Base-by-base conservation (phyloP, 768 basidiomycete species). In the Termitomyces titanicus region DNA sequence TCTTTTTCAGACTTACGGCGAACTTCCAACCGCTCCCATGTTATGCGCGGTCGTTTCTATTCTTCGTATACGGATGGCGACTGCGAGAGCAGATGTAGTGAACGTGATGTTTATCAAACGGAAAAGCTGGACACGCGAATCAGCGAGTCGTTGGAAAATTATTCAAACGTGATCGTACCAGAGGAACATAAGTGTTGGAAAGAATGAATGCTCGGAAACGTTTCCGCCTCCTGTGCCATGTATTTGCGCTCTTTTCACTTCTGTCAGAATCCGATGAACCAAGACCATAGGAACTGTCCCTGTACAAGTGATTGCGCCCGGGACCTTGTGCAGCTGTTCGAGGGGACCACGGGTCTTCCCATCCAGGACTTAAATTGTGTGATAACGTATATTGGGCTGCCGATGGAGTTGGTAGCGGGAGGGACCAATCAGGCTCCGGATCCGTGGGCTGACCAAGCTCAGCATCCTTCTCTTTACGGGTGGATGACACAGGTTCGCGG, bases 61-160 rank as follows among this genome's bases (percentile, higher is more conserved):
- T 10, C 69, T 62, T 46, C 90, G 84, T 64, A 94, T 90, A 35
- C 77, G 80, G 59, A 92, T 83, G 1, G 92, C 93, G 43, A 94
- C 74, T 3, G 80, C 92, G 43, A 95, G 81, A 2, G 90, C 88
- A 38, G 85, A 79, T 15, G 86, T 81, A 12, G 89, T 94, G 63
- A 94, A 89, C 9, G 86, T 76, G 60, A 96, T 85, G 66, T 94
- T 94, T 67, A 87, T 79, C 61, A 92, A 79, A 51, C 93, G 88
- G 68, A 94, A 92, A 37, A 94, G 76, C 92, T 94, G 47, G 8
- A 48, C 18, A 8, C 25, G 9, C n/a, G 61, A 47, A 42, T 58
- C 31, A 17, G 24, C 12, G 10, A 47, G 5, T 33, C 17, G 29
- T 17, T 17, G n/a, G 10, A 20, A 46, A n/a, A n/a, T n/a, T 15